These are phyloP conservation scores for Malassezia equina DNA, from an alignment of 1,284 basidiomycete genomes.

Conservation along the genomic window DNA sequence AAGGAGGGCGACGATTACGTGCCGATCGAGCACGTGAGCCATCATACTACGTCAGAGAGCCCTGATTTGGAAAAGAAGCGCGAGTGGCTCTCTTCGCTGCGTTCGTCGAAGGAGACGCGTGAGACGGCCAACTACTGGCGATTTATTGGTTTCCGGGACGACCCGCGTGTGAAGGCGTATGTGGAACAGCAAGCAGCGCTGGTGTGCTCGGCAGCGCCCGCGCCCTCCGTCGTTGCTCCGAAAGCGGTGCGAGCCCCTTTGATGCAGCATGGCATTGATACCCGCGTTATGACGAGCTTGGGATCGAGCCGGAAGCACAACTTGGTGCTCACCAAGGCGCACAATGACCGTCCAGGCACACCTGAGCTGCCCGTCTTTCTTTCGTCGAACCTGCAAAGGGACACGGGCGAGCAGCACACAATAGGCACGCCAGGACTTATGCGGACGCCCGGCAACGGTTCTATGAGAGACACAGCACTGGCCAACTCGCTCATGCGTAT, in stretches of 20 bases:
- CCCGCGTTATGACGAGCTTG: constrained; percentile 2
- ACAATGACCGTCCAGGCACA: constrained; percentile 8
- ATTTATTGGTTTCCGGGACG: constrained; percentile 48
- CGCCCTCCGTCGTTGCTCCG: neutral
- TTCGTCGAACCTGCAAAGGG: neutral
- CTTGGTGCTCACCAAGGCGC: neutral
- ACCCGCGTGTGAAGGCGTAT: constrained; percentile 32
- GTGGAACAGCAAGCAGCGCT: constrained; percentile 26
- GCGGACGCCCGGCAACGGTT: neutral
- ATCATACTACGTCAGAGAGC: constrained; percentile 13
- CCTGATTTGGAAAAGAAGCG: constrained; percentile 25
- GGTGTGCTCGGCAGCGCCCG: neutral
- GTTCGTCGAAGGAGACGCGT: constrained; percentile 32
- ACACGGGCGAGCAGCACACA: neutral
- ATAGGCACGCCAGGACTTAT: neutral
- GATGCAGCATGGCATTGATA: constrained; percentile 13
- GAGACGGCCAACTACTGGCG: constrained; percentile 48
- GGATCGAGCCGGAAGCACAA: constrained; percentile 14
- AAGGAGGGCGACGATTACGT: constrained; percentile 44
- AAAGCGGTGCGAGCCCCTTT: neutral
- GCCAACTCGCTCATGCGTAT: neutral
- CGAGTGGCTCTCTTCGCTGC: constrained; percentile 28
- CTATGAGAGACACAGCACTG: neutral
- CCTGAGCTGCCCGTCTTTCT: constrained; percentile 8
- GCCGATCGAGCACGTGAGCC: constrained; percentile 40